phyloP scores from a whole-genome alignment of 2,329 filamentous ascomycete genomes.

The Trichoderma guizhouense region DNA sequence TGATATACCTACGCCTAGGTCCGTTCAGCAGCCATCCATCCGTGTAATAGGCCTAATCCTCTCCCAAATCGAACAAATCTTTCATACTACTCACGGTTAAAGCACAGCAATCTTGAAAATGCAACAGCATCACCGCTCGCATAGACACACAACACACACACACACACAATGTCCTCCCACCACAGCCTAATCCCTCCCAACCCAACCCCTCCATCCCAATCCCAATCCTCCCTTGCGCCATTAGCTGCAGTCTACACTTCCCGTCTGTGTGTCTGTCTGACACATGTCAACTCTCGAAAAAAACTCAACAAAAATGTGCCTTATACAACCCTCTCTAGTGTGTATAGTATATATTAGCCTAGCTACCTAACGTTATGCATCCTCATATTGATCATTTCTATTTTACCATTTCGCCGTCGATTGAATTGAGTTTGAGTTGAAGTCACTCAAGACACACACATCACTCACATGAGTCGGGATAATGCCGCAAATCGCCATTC shows the following conservation, averaged over 20 bases:
- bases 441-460: neutral
- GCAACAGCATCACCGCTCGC: too few relatives aligned
- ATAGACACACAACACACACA: neutral
- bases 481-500: neutral
- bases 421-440: too few relatives aligned
- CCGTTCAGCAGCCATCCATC: too few relatives aligned
- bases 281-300: neutral
- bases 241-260: neutral
- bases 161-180: neutral
- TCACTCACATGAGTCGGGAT: neutral
- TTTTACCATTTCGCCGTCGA: neutral
- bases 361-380: neutral
- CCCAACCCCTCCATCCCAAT: neutral
- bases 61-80: too few relatives aligned
- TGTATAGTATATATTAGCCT: neutral
- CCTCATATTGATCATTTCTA: neutral
- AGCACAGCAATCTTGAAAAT: neutral
- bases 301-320: neutral
- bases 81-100: too few relatives aligned
- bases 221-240: constrained; percentile 9
- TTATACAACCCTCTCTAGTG: neutral
- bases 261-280: constrained; percentile 1
- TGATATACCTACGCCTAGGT: too few relatives aligned
- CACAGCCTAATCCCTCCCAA: constrained; percentile 2
- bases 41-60: neutral